Evolutionary conservation across 106 monocot genomes (phyloP), one percentile per base, ranked within the genome.

Genomic region (Platanthera guangdongensis): DNA sequence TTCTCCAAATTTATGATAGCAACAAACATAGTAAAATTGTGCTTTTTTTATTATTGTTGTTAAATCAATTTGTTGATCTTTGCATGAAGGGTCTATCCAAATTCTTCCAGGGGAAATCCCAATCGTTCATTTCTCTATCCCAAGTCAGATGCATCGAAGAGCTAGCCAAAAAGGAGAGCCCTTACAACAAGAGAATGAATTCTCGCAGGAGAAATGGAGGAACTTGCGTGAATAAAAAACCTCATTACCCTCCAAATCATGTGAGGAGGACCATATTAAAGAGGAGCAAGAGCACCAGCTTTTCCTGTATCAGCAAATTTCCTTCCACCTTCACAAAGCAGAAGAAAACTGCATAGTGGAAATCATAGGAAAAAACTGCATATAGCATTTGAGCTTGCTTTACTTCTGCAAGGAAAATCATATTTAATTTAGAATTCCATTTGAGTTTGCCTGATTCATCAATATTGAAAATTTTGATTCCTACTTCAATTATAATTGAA

Each of bases 41-140:
- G n/a, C 16, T n/a, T n/a, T n/a, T n/a, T 22, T 18, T 16, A 59
- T 30, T 19, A 65, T 52, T 22, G 28, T 28, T 5, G 15, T 57
- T 13, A 57, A 57, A 5, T 12, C 5, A 15, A 16, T 14, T 9
- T 69, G 14, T 5, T 46, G 21, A 0, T 69, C 9, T 30, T 65
- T 80, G 55, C 74, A 89, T 86, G 77, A 89, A 74, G 68, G 89
- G 89, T 30, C 68, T 89, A 22, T 89, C 89, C 4, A 81, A 77
- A n/a, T 84, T 74, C 79, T 89, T 81, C 21, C 51, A 86, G 47
- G 88, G 88, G 51, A 85, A 83, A 62, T 85, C 88, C 4, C 85
- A 86, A 76, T 86, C 89, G 1, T 89, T 81, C 74, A 51, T 81
- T 62, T 89, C 81, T n/a, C 57, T 89, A 12, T 68, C 79, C 9